Evolutionary conservation across 1,284 basidiomycete genomes (phyloP).

Genomic region (Trichosporon sp.): DNA sequence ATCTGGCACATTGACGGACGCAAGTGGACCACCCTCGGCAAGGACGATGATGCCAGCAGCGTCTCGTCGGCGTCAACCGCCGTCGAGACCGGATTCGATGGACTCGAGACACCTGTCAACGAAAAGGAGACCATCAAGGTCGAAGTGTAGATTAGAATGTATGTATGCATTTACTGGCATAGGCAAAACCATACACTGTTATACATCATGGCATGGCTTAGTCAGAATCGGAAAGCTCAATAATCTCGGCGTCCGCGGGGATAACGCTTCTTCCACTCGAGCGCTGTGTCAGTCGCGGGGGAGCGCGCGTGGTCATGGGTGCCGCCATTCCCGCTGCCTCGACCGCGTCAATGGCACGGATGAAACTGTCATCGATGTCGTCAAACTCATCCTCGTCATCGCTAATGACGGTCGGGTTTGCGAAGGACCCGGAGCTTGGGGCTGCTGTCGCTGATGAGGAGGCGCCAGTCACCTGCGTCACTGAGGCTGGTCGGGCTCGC

Average conservation of each 20-base stretch:
- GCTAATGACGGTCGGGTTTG: constrained; percentile 6
- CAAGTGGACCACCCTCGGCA: constrained; percentile 20
- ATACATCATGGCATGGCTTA: neutral
- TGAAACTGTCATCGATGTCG: constrained; percentile 38
- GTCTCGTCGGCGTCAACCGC: constrained; percentile 7
- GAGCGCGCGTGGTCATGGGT: neutral
- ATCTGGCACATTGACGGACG: constrained; percentile 55
- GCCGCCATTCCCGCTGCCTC: constrained; percentile 11
- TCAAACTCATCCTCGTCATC: constrained; percentile 24
- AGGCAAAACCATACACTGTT: neutral
- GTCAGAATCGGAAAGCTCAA: constrained; percentile 24
- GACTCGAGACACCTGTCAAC: neutral
- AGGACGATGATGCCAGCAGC: neutral
- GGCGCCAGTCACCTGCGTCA: neutral
- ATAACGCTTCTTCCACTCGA: neutral
- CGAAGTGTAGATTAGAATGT: constrained; percentile 17
- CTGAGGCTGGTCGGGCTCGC: neutral
- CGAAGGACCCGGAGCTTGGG: constrained; percentile 9
- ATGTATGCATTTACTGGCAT: constrained; percentile 18
- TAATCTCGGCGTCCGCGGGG: constrained; percentile 22
- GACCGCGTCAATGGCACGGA: constrained; percentile 33
- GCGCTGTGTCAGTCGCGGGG: neutral
- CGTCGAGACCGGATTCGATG: neutral
- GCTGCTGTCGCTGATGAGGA: neutral
- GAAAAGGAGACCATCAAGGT: neutral